phyloP scores from a whole-genome alignment of 164 flowering plant genomes.

The Umbellularia californica region DNA sequence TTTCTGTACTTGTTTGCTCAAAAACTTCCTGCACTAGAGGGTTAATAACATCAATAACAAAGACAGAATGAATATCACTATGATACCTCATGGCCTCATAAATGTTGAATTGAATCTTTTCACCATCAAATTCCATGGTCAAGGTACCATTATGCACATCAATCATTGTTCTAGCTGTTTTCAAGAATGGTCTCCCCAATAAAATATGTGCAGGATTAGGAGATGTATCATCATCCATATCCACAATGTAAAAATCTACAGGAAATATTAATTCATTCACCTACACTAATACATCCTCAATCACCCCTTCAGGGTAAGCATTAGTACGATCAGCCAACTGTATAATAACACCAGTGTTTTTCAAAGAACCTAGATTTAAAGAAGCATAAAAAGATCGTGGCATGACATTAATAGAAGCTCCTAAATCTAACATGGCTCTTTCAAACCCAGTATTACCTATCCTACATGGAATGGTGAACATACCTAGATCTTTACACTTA shows the following conservation, averaged over 20 bases:
- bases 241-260: neutral
- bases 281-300: neutral
- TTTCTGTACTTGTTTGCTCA: too few species aligned
- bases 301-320: neutral
- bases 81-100: too few species aligned
- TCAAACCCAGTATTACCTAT: neutral
- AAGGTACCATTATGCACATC: neutral
- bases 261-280: neutral
- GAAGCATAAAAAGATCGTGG: neutral
- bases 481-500: neutral
- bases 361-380: neutral
- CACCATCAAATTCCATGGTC: too few species aligned
- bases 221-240: neutral
- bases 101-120: too few species aligned
- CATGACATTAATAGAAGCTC: neutral
- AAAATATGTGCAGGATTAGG: neutral
- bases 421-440: too few species aligned
- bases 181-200: slow-evolving; percentile 1
- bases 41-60: too few species aligned
- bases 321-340: neutral
- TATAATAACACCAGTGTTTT: neutral
- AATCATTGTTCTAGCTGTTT: neutral
- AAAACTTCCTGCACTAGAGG: too few species aligned
- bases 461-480: neutral
- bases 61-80: too few species aligned